A percentile compares a stretch with the other conserved stretches of the same genome.
These are phyloP conservation scores for Rhynchospora tenuis DNA, from an alignment of 176 grass and related monocot species.

Conservation along the genomic window DNA sequence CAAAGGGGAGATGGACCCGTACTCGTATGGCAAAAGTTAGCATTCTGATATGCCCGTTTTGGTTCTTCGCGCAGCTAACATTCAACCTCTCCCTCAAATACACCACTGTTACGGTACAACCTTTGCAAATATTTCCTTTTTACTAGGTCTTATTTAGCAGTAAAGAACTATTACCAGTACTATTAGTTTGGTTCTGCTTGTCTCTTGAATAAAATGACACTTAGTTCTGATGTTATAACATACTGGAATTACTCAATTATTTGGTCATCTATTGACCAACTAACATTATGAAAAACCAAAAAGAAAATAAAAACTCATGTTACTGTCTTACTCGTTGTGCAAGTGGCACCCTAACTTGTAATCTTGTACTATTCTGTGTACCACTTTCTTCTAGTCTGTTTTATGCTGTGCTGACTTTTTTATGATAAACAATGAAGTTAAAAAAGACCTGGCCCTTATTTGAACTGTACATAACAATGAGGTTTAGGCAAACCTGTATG, in stretches of 20 bases:
- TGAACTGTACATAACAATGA: not conserved
- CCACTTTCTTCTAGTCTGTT: not conserved
- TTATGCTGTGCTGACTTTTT: not conserved
- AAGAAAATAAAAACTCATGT: not conserved
- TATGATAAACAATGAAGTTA: not conserved
- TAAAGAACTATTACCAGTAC: not conserved
- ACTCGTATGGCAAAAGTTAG: slow-evolving; percentile 73
- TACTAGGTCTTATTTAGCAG: not conserved
- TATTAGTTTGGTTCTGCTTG: not conserved
- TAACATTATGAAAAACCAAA: too few species aligned
- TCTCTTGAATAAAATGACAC: not conserved
- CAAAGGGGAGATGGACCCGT: slow-evolving; percentile 84
- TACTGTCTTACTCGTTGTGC: not conserved
- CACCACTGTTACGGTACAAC: slow-evolving; percentile 87
- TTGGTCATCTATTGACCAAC: too few species aligned
- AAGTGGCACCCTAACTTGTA: not conserved
- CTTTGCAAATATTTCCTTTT: not conserved
- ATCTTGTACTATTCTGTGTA: not conserved
- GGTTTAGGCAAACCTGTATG: not conserved
- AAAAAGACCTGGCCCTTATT: not conserved
- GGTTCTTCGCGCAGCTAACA: slow-evolving; percentile 87
- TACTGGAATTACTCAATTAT: not conserved
- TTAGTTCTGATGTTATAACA: not conserved
- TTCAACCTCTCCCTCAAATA: slow-evolving; percentile 98
- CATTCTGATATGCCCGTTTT: slow-evolving; percentile 87